Base-by-base conservation (phyloP, 2,329 filamentous ascomycete genomes). In the Fusarium piperis region DNA sequence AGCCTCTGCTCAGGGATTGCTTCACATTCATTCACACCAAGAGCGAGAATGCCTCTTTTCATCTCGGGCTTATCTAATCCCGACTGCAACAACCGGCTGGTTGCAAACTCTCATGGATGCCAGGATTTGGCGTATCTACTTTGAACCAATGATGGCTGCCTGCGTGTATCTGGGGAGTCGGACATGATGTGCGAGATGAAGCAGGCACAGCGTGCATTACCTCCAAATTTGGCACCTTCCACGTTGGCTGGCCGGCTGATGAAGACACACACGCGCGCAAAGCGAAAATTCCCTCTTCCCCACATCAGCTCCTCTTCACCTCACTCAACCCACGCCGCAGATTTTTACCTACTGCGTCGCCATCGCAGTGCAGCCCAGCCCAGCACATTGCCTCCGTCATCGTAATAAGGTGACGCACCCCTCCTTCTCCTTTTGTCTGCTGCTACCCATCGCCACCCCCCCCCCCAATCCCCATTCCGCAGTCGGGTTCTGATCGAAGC, bases 271-370 rank as follows among this genome's bases (percentile, higher is more conserved):
- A 32, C 16, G 20, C 26, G 30, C 51, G 15, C 33, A 56, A 36
- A 36, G 18, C 52, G 52, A 56, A 56, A 56, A 56, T 56, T 56
- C 32, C 52, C 52, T 53, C 51, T 53, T 53, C 51, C 30, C 51
- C 51, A 53, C 51, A 53, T 35, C 51, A 53, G 26, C 51, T 53
- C 51, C 51, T 53, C 28, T 56, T 56, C 52, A 56, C 52, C 33
- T 56, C 52, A 56, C 52, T 56, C 32, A 38, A 56, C 18, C 33
- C 52, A 56, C 52, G 52, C 52, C 52, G 52, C 52, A 56, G 38
- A 16, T 44, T 44, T 44, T 44, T 44, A 18, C 41, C 41, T 6
- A 16, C 41, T 44, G 20, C 8, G 20, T 44, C 41, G 13, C 41
- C 41, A 26, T 44, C 41, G 20, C 20, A 41, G n/a, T 41, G 38